phyloP scores from a whole-genome alignment of 73 alveolate species.

The Tetrahymena thermophila region DNA sequence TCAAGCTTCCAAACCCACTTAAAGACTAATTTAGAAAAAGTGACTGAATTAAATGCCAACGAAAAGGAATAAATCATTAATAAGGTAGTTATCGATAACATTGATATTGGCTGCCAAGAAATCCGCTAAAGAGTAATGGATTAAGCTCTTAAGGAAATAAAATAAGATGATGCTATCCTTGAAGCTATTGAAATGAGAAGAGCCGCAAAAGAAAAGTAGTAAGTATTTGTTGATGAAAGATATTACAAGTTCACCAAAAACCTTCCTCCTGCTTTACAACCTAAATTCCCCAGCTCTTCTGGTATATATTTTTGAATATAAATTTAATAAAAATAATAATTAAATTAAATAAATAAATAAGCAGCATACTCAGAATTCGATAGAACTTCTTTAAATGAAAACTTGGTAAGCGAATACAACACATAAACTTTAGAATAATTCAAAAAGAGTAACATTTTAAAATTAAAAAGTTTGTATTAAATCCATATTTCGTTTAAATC shows the following conservation, averaged over 20 bases:
- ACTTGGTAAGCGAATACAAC: not conserved
- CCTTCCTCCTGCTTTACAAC: slow-evolving; percentile 84
- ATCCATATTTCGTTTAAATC: not conserved
- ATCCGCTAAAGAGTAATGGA: slow-evolving; percentile 81
- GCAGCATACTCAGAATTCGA: not conserved
- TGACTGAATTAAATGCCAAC: not conserved
- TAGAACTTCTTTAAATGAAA: not conserved
- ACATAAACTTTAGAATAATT: not conserved
- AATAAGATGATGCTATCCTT: slow-evolving; percentile 71
- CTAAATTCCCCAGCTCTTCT: slow-evolving; percentile 75
- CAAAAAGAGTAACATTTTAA: not conserved
- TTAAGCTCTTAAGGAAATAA: slow-evolving; percentile 83
- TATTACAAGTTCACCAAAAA: slow-evolving; percentile 45
- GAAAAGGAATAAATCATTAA: slow-evolving; percentile 5
- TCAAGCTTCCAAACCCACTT: slow-evolving; percentile 70
- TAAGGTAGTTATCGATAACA: slow-evolving; percentile 49
- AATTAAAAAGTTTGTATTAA: not conserved
- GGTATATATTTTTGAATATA: slow-evolving; percentile 52
- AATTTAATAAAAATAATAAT: slow-evolving; percentile 42
- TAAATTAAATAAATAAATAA: not conserved
- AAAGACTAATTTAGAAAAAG: slow-evolving; percentile 42
- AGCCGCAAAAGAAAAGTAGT: slow-evolving; percentile 42
- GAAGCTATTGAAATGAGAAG: slow-evolving; percentile 83
- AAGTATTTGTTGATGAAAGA: slow-evolving; percentile 48
- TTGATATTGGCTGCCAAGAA: slow-evolving; percentile 90